These are phyloP conservation scores for Metschnikowia amazonensis DNA, from an alignment of 805 yeast species.

Conservation along the genomic window DNA sequence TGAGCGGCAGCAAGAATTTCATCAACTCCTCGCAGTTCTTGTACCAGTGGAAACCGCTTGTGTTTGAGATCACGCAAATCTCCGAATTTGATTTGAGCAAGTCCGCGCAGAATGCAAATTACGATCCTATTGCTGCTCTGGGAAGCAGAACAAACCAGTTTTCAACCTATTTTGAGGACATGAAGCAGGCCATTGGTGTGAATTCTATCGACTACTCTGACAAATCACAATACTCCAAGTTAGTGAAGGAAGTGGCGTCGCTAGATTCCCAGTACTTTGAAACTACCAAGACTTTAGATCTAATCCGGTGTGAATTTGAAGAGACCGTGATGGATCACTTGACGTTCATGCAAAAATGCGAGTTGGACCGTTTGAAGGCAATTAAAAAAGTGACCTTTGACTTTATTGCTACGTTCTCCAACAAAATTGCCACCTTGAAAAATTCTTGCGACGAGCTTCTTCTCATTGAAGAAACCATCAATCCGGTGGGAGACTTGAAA, in stretches of 20 bases:
- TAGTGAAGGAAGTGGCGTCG: constrained; percentile 53
- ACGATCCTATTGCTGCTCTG: constrained; percentile 15
- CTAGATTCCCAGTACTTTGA: constrained; percentile 51
- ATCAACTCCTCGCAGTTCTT: constrained; percentile 69
- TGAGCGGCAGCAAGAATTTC: constrained; percentile 47
- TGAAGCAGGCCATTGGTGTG: constrained; percentile 45
- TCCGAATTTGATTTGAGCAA: constrained; percentile 15
- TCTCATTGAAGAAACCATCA: constrained; percentile 65
- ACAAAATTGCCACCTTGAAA: constrained; percentile 55
- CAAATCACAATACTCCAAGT: constrained; percentile 47
- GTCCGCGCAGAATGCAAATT: constrained; percentile 7
- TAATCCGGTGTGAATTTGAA: constrained; percentile 67
- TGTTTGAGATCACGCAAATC: constrained; percentile 47
- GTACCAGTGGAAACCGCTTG: constrained; percentile 78
- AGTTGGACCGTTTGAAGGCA: constrained; percentile 70
- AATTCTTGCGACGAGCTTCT: constrained; percentile 57
- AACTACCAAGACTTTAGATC: constrained; percentile 58
- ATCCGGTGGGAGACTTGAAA: constrained; percentile 65
- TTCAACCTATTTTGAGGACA: constrained; percentile 38
- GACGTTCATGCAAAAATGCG: constrained; percentile 78
- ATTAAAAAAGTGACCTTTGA: constrained; percentile 72
- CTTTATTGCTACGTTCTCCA: constrained; percentile 62
- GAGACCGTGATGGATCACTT: constrained; percentile 69
- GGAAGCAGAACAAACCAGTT: constrained; percentile 17
- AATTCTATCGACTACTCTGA: constrained; percentile 43